Evolutionary conservation across 768 basidiomycete genomes (phyloP), one percentile per base, ranked within the genome.

Genomic region (Rhizopogon roseolus): DNA sequence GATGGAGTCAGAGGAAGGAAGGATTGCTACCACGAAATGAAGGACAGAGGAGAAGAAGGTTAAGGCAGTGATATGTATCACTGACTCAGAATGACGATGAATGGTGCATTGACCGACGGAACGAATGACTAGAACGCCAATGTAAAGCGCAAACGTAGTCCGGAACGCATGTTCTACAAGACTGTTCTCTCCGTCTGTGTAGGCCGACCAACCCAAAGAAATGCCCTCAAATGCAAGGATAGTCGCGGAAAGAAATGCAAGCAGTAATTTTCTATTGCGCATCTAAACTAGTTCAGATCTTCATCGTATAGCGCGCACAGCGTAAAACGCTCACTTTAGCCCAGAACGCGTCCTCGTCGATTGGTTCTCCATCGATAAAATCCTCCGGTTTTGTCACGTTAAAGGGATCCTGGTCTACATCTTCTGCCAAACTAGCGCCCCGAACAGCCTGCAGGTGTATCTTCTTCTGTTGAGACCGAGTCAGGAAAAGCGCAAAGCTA

Each of bases 331-430:
- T 42, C 59, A 80, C 84, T 67, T 72, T 70, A n/a, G 61, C 59
- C 84, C 84, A 85, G 66, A 90, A 90, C 3, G 54, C 68, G 4
- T 72, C 73, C 49, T 79, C 84, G 22, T 87, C 68, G 39, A 89
- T 72, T 7, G 88, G 84, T 50, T 78, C 78, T 4, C 88, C 88
- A 56, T 89, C 84, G 11, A 84, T 55, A 36, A 80, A 58, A 59
- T 93, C 90, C 64, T 86, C 85, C 8, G 83, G 80, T n/a, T 64
- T 81, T 17, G 82, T 79, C n/a, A 93, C 84, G 63, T 83, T 80
- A 62, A 88, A 89, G 10, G 85, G 82, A 61, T 89, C 64, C 41
- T 61, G 46, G 2, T 68, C 56, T 1, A 67, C 38, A 49, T 70
- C 65, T 13, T 50, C 49, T 10, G 51, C 58, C 56, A 46, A 22